Evolutionary conservation across 306 rosid genomes (phyloP).

Genomic region (Vigna unguiculata): DNA sequence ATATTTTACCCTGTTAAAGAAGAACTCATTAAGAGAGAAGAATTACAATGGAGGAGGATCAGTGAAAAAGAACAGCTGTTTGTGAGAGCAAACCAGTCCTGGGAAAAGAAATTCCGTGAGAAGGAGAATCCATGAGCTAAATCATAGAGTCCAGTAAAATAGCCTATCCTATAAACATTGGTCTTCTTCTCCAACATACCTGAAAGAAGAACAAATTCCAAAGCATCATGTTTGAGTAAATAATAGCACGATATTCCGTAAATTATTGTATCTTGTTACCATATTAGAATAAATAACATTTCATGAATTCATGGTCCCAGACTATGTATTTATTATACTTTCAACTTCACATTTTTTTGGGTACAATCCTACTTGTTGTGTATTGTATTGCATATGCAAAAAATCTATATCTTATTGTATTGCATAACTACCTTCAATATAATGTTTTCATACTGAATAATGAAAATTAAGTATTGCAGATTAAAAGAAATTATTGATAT

Average conservation of each 20-base stretch:
- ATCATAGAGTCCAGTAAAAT: slow-evolving; percentile 1
- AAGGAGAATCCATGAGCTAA: neutral
- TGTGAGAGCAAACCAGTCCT: neutral
- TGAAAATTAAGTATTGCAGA: neutral
- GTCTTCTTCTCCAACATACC: neutral
- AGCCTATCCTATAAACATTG: neutral
- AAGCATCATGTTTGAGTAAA: neutral
- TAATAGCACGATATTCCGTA: neutral
- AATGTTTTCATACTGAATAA: neutral
- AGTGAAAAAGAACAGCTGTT: neutral
- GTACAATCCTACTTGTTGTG: neutral
- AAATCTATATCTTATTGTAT: neutral
- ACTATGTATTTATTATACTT: neutral
- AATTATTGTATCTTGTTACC: neutral
- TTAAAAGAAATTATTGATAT: slow-evolving; percentile 1
- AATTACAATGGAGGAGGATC: neutral
- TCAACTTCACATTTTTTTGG: neutral
- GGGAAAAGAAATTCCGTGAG: neutral
- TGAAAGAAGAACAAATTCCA: neutral
- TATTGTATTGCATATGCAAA: neutral
- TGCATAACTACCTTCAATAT: neutral
- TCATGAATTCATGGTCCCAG: neutral
- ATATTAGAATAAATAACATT: neutral
- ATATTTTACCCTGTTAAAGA: slow-evolving; percentile 5
- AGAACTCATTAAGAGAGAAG: slow-evolving; percentile 4